Base-by-base conservation (phyloP, 768 basidiomycete species). In the Inosperma sp. region DNA sequence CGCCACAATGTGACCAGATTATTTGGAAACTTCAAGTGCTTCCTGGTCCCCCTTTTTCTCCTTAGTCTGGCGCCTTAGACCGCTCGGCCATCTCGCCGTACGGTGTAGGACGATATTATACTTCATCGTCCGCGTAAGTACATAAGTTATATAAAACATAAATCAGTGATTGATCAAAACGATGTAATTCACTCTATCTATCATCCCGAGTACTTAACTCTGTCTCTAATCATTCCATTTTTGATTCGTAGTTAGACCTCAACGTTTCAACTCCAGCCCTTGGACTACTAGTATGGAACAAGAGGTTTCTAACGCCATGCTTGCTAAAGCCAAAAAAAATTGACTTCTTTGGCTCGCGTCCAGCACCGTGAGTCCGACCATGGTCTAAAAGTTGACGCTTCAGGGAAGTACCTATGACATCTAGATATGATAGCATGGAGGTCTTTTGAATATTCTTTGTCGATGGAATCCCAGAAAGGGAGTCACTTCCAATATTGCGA, bases 61-160 rank as follows among this genome's bases (percentile, higher is more conserved):
- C 82, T 81, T 83, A 81, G 81, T 85, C 83, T 86, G 82, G 82
- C 84, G 84, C 84, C 84, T 86, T 85, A 83, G 84, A 86, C 83
- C 84, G 82, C 83, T 86, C 84, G 83, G 84, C 84, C 84, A 86
- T 85, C 82, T 83, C 79, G 61, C 67, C 65, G 7, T 59, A 10
- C 34, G 4, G n/a, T 36, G 6, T 4, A 3, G 9, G n/a, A 4
- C n/a, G 34, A 4, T n/a, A 4, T 36, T 4, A 36, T 19, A 4
- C n/a, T 36, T n/a, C 9, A 36, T 33, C 9, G 9, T 9, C 9
- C 9, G 31, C 34, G n/a, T n/a, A 19, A 36, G 19, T 14, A 4
- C 34, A 36, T n/a, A 36, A n/a, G 4, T 10, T 19, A 36, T 14
- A 36, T 6, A 19, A n/a, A n/a, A n/a, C n/a, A n/a, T n/a, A n/a